phyloP scores from a whole-genome alignment of 2,329 filamentous ascomycete genomes.

The Pestalotiopsis sp. region DNA sequence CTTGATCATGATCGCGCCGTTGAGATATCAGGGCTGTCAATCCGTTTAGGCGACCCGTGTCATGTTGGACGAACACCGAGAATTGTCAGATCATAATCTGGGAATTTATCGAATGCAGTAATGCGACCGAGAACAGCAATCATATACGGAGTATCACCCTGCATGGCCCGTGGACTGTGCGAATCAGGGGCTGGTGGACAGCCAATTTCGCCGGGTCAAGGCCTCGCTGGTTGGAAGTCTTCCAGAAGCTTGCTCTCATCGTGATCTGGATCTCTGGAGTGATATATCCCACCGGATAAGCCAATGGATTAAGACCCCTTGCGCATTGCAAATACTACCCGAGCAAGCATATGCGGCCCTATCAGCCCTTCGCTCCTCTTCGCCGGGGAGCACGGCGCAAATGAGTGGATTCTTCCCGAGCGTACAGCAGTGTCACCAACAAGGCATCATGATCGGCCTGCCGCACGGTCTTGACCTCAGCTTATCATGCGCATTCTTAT shows the following conservation, averaged over 20 bases:
- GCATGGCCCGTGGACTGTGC: background rate
- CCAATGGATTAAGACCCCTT: background rate
- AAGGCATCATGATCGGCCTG: background rate
- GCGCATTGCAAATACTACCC: background rate
- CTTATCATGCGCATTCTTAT: conserved; percentile 2
- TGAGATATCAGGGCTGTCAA: background rate
- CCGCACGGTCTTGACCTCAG: background rate
- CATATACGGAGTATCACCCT: background rate
- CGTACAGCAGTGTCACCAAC: background rate
- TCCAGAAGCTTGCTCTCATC: background rate
- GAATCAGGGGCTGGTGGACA: background rate
- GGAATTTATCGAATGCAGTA: background rate
- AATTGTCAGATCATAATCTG: background rate
- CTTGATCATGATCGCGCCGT: background rate
- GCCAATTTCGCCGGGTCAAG: background rate
- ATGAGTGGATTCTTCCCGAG: background rate
- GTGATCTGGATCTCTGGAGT: background rate
- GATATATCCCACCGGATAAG: background rate
- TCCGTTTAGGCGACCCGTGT: background rate
- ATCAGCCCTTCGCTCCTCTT: background rate
- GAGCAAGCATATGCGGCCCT: background rate
- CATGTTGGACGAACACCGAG: background rate
- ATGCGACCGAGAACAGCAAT: background rate
- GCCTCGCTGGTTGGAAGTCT: background rate
- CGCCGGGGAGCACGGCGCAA: background rate